These are phyloP conservation scores for Lichtheimia ramosa DNA, from an alignment of 371 early-diverging fungal species.

Conservation along the genomic window DNA sequence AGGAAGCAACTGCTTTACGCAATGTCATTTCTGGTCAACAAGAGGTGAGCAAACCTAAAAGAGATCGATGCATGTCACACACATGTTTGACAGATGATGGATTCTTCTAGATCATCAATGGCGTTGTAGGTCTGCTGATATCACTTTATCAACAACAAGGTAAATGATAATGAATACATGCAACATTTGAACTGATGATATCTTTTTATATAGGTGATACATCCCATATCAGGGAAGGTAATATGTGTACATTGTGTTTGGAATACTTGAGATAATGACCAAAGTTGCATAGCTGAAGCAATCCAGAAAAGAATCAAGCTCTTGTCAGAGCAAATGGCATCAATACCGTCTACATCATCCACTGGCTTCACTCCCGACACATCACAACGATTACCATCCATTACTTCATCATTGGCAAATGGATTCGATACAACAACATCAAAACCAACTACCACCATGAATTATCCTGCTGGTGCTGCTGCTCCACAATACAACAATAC, in stretches of 20 bases:
- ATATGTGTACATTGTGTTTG: neutral
- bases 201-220: neutral
- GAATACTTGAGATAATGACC: too few species aligned
- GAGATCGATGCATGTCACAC: neutral
- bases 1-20: conserved; percentile 9
- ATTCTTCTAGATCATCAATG: conserved; percentile 2
- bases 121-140: neutral
- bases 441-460: neutral
- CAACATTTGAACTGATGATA: neutral
- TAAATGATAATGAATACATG: neutral
- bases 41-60: conserved; percentile 3
- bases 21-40: conserved; percentile 14
- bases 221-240: neutral
- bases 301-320: neutral
- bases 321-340: neutral
- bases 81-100: neutral
- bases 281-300: neutral
- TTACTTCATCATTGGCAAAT: neutral
- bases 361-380: neutral
- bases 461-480: neutral
- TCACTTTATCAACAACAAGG: conserved; percentile 2
- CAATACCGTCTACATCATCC: neutral
- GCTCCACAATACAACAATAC: neutral
- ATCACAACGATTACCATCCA: neutral
- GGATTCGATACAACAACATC: neutral